Base-by-base conservation (phyloP, 441 rosid species). In the Erodium moschatum region DNA sequence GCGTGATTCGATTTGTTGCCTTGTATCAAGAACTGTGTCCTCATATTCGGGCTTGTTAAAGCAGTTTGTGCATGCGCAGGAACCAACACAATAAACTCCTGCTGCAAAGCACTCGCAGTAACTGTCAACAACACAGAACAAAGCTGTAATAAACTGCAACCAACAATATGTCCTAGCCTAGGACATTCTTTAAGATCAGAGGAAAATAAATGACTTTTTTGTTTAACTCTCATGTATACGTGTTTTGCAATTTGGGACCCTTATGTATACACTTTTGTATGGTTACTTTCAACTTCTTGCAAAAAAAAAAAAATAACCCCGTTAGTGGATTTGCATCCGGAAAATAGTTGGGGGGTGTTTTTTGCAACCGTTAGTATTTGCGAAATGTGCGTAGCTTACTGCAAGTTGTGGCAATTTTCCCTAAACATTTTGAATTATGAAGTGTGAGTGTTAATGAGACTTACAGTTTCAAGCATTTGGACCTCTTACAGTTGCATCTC, bases 381-480 rank as follows among this genome's bases (percentile, higher is more conserved):
- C 27, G 2, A 24, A 24, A 24, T 2, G 27, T 24, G 27, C 2
- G 27, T 24, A 24, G 27, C 2, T 0, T 2, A 24, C 27, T 24
- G 27, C 27, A 24, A 24, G 27, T 24, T 24, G 0, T 24, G 0
- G 27, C 27, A 24, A 24, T 24, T 24, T 0, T 24, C 0, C 27
- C 27, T 24, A 24, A 0, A 24, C 27, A 24, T 24, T 24, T 24
- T 24, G 27, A 24, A 24, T 13, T 6, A 50, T 50, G 58, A n/a
- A 5, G 58, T 50, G 18, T 1, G 4, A 50, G 19, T 48, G 19
- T 50, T 50, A 5, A 50, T 50, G n/a, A 13, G 11, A 69, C 95
- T 80, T 72, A 88, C 95, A 85, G 83, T 75, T 86, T 88, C 80
- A 86, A 83, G 82, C 91, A 86, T 74, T 81, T 81, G 38, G 81